Percentiles rank a stretch among this genome's conserved stretches.
Evolutionary conservation across 345 rosid genomes (phyloP).

Genomic region (Erodium maritimum): DNA sequence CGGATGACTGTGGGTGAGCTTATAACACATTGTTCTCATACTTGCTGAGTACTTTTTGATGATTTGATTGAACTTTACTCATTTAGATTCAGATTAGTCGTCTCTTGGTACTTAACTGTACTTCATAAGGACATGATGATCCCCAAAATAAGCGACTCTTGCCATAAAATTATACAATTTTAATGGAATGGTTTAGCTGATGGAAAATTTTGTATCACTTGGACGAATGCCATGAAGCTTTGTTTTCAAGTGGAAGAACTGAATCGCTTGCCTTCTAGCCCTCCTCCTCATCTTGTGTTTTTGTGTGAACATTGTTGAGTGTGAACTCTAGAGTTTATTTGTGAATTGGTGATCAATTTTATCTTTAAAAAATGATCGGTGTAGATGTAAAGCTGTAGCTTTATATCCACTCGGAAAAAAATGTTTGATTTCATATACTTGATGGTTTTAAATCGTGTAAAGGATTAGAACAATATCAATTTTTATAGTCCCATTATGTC

Average conservation of each 20-base stretch:
- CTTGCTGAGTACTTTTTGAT: no score
- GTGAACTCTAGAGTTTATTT: no score
- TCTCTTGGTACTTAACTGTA: no score
- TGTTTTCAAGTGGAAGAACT: not conserved
- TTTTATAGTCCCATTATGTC: not conserved
- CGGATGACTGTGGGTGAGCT: slow-evolving; percentile 78
- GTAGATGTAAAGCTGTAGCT: not conserved
- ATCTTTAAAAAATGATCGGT: not conserved
- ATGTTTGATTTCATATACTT: not conserved
- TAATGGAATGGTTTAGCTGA: no score
- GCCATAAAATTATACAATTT: not conserved
- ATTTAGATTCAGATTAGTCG: not conserved
- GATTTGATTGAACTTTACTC: not conserved
- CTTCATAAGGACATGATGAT: no score
- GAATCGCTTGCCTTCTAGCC: not conserved
- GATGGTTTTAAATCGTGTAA: not conserved
- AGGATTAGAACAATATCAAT: not conserved
- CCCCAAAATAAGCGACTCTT: not conserved
- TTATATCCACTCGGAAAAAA: not conserved
- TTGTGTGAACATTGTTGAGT: not conserved
- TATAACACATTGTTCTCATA: not conserved
- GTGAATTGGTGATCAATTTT: no score
- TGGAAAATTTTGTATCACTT: no score
- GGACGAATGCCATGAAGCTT: not conserved
- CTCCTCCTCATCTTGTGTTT: not conserved